Evolutionary conservation across 805 yeast species (phyloP), one percentile per base, ranked within the genome.

Genomic region (Lipomyces mesembrius): DNA sequence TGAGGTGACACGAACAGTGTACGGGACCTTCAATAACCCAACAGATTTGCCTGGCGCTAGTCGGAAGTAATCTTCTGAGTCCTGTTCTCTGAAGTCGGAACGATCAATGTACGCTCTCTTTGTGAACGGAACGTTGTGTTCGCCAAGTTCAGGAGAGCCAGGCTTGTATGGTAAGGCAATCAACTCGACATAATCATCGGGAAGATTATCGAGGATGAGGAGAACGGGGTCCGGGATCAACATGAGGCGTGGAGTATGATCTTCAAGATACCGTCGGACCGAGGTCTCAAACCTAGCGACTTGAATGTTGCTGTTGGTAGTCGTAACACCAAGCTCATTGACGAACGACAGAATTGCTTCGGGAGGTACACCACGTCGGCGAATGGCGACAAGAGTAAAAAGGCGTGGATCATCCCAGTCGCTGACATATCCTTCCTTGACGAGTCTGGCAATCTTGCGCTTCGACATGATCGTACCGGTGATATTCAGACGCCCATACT

Each of bases 321-420:
- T 95, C 54, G 99, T 95, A 64, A 95, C 99, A 75, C 99, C 99
- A 73, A 95, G 84, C 57, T 97, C 94, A 78, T 93, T 91, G 75
- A 95, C 90, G 78, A 95, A 95, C 39, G 92, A 85, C 77, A 95
- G 83, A 77, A 95, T 91, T 35, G 98, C 98, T 57, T 98, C 98
- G 12, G 99, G 99, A 72, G 99, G 99, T 8, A 95, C 88, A 82
- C 99, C 99, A 77, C 99, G 91, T 78, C 99, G 90, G 77, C 92
- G 89, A 68, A 95, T 87, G 61, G 95, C 97, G 74, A 92, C 99
- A 74, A 95, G 84, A 4, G 99, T 95, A 79, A 88, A 95, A 77
- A 95, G 83, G 76, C 99, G 86, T 74, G 99, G 99, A 79, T 95
- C 99, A 79, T 95, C 96, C 99, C 99, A 95, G 57, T 92, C 97